Evolutionary conservation across 2,329 filamentous ascomycete genomes (phyloP), one percentile per base, ranked within the genome.

Genomic region (Balansia obtecta): DNA sequence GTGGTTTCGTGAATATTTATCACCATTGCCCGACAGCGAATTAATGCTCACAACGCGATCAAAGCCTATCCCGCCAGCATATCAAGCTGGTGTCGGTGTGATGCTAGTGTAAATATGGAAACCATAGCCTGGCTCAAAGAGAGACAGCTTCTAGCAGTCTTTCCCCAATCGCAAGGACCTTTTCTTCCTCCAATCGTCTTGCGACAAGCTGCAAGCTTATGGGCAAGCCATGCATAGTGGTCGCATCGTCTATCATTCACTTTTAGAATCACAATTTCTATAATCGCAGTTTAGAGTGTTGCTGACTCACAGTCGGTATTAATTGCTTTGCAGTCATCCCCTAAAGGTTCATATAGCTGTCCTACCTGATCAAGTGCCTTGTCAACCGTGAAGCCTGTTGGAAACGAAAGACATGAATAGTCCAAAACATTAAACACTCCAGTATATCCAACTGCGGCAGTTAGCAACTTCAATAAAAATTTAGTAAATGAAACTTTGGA

Each of bases 341-440:
- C 65, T 10, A 73, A 51, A 0, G 68, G 65, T 49, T 59, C 49
- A 9, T 68, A 68, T 0, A 48, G 46, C 1, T 62, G 50, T 2
- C 57, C 61, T 0, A 61, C 49, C 13, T 55, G 48, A 45, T 76
- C 73, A 8, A 71, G 46, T 1, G 56, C 54, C 50, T 68, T 65
- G 49, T 75, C 70, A 0, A 68, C 73, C 0, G 30, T 54, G 12
- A 72, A 11, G 0, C 71, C 69, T 0, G 71, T 71, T 0, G 72
- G 68, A 52, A 76, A 75, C 0, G 72, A 74, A 0, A 76, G 62
- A 48, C 65, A 66, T 0, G 72, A 62, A 51, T 75, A 74, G 57
- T 76, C 73, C 1, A 76, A 56, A 0, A 76, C 64, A 45, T 76
- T 76, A 57, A 62, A 75, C 0, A 75, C 71, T 3, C 72, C 72